phyloP scores from a whole-genome alignment of 169 alveolate species.

The Eimeria zaria region DNA sequence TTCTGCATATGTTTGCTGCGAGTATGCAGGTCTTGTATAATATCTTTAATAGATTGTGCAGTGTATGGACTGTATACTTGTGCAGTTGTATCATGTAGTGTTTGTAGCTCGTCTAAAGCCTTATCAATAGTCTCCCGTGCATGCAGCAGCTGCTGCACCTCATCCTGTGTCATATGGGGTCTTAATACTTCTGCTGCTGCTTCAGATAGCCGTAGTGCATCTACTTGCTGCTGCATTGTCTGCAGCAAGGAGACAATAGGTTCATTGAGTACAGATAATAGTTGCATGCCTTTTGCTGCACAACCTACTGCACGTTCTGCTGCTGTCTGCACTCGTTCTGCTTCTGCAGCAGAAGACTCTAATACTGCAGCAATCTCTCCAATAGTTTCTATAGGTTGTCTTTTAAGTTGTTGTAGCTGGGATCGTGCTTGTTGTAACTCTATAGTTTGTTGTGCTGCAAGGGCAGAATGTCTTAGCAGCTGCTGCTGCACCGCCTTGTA shows the following conservation, averaged over 20 bases:
- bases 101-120: background rate
- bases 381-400: background rate
- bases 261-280: background rate
- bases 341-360: slow-evolving; percentile 4
- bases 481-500: background rate
- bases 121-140: background rate
- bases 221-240: background rate
- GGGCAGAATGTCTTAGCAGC: background rate
- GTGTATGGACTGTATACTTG: background rate
- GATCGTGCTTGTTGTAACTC: background rate
- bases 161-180: background rate
- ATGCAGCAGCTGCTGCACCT: slow-evolving; percentile 11
- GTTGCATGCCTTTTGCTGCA: background rate
- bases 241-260: background rate
- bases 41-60: background rate
- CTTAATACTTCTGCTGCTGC: background rate
- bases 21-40: background rate
- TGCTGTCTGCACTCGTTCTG: background rate
- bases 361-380: background rate
- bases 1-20: background rate
- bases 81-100: background rate
- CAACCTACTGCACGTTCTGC: background rate
- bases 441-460: background rate
- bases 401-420: background rate
- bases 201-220: background rate